Base-by-base conservation (phyloP, 2,329 filamentous ascomycete species). In the Polychaeton citri region DNA sequence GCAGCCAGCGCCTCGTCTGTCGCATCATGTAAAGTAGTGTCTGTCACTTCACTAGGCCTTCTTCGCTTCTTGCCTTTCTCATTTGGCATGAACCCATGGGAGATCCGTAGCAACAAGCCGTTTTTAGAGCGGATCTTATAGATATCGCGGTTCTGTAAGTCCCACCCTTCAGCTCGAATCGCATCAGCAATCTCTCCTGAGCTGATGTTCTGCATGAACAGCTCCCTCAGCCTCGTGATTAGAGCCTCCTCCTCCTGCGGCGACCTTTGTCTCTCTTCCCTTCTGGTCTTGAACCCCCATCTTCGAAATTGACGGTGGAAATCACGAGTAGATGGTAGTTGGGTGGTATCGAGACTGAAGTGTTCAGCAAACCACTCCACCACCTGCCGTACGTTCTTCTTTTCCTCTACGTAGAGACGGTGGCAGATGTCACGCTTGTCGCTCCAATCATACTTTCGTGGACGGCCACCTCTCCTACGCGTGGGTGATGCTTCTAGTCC, bases 251-350 rank as follows among this genome's bases (percentile, higher is more conserved):
- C 79, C 50, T 80, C 81, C 52, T 85, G 74, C 2, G 77, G 76
- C 1, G 76, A 76, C 40, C 78, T 76, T 46, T 81, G 76, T 54
- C 21, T 24, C n/a, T 24, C 21, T 24, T n/a, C 21, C 7, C 7
- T 24, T 24, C 84, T 84, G 39, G 70, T 73, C 10, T 82, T 81
- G 47, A 90, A 88, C 6, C 74, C 71, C 84, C 84, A 90, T 54
- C 74, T 68, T 51, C 61, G 43, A 33, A 49, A 49, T 33, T 52
- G 48, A 17, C 46, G 43, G 19, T 42, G 30, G 30, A n/a, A 32
- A 16, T n/a, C 30, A n/a, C 10, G 30, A 32, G 8, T 32, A 18
- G 8, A 15, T 16, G 82, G 81, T 19, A 73, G 66, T 68, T 62
- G 79, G 66, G 68, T 64, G 38, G 64, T 64, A 44, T 38, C 33